Evolutionary conservation across 169 alveolate genomes (phyloP), one percentile per base, ranked within the genome.

Genomic region (Plasmodium billcollinsi): DNA sequence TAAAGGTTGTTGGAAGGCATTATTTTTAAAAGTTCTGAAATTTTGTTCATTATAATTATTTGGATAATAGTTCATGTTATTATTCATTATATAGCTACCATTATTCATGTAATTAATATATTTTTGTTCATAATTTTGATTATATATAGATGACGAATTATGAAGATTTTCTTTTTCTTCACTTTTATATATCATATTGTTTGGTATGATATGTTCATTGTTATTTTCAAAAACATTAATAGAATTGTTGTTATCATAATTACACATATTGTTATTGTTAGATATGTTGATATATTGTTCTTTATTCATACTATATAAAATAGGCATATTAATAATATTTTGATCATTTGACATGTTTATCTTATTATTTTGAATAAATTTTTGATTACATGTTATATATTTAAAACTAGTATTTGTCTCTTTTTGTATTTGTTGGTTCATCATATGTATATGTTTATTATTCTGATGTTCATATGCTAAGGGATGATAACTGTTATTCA

Each of bases 81-180:
- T 52, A 66, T 78, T 78, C 66, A 43, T 65, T 29, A 67, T 12
- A 29, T 39, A 78, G 54, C n/a, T 26, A 4, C 21, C 59, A 69
- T 80, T 63, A 26, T 21, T 33, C 15, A 62, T 20, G 21, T 56
- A 69, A 20, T 59, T 52, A 26, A 26, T 29, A 58, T 7, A 65
- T n/a, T 21, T 24, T 15, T 76, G 63, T 45, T 49, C 21, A 6
- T 20, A 20, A 33, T 62, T 76, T 49, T 66, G 47, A 15, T 15
- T 49, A 43, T 80, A 50, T 12, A 50, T 11, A 62, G 67, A 56
- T 6, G 85, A 52, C 3, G 65, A 26, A 49, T 80, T 63, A 20
- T 33, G 4, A 33, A 33, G 6, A 33, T 33, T 33, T 33, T 14
- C 21, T 29, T n/a, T 29, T 18, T 69, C 58, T 54, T 33, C 70